Evolutionary conservation across 768 basidiomycete genomes (phyloP), one percentile per base, ranked within the genome.

Genomic region (Russula virescens): DNA sequence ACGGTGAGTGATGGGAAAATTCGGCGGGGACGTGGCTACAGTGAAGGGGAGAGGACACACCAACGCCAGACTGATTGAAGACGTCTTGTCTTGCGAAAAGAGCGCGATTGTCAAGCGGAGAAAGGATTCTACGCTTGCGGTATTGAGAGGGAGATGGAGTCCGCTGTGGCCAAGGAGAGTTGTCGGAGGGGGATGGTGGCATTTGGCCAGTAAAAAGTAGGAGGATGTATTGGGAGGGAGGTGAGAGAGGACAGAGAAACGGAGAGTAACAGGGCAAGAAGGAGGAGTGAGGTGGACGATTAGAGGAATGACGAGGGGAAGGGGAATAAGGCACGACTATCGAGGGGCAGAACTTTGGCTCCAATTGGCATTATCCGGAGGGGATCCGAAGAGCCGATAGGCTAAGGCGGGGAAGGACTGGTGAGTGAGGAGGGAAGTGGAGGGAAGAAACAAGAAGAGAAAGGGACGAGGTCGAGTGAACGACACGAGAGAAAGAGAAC

Each of bases 151-250:
- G 71, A 14, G 68, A 35, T 16, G 74, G 59, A 0, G 82, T 84
- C 70, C 71, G 74, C 13, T 62, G 64, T 40, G 83, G 83, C 81
- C 80, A 81, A 55, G 75, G 79, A 50, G 66, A 70, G 60, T 74
- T 69, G 68, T 73, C 63, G 23, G 69, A 70, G 18, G n/a, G 73
- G 69, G 59, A 50, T 62, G 71, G 69, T 49, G 74, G 53, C 80
- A 83, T 83, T 61, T 47, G 63, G 55, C 25, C 25, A 57, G 51
- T 52, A 18, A 26, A 63, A 66, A 69, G 62, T 8, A 8, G 31
- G 61, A 60, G 63, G 53, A 43, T 31, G 34, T 14, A 43, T 35
- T 25, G 19, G 43, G 68, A 68, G 68, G 63, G 35, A 23, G 9
- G 35, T 47, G 35, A 13, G 1, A 43, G 31, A 26, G 1, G 8